Conservation (phyloP, 73 alveolate species). For the Vitrella brassicaformis region DNA sequence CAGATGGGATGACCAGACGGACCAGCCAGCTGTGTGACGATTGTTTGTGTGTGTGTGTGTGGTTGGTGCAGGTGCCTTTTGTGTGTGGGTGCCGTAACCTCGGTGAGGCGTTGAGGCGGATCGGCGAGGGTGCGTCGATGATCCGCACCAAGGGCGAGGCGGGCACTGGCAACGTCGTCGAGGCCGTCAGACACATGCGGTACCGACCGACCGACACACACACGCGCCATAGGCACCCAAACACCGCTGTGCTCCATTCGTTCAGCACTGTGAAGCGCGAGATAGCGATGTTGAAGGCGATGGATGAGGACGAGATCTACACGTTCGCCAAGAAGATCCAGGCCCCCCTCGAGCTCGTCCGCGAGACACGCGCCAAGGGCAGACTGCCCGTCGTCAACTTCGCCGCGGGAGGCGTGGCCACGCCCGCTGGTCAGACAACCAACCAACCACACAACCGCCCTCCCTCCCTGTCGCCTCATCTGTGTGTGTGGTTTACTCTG, state of each 20-base stretch:
- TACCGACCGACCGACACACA: no score
- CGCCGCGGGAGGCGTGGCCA: slow-evolving; percentile 41
- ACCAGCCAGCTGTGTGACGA: background rate
- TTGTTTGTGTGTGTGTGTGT: background rate
- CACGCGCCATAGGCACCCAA: no score
- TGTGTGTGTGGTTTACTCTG: background rate
- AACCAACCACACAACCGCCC: no score
- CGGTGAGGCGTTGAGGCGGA: slow-evolving; percentile 34
- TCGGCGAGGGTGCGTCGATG: slow-evolving; percentile 39
- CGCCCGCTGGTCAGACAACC: slow-evolving; percentile 13
- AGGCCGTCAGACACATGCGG: slow-evolving; percentile 36
- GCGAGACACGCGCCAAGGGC: background rate
- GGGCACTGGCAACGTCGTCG: slow-evolving; percentile 36
- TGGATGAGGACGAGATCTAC: slow-evolving; percentile 31
- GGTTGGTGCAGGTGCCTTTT: slow-evolving; percentile 20
- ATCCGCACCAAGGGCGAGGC: slow-evolving; percentile 38
- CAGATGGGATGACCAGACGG: background rate
- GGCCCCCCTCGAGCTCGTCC: slow-evolving; percentile 19
- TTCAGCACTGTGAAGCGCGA: background rate
- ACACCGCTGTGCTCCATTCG: no score
- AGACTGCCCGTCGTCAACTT: slow-evolving; percentile 37
- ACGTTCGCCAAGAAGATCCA: slow-evolving; percentile 32
- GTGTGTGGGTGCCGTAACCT: slow-evolving; percentile 45
- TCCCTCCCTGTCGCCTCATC: background rate
- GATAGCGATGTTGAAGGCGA: background rate